Evolutionary conservation across 169 alveolate genomes (phyloP).

Genomic region (Eimeria praecox): DNA sequence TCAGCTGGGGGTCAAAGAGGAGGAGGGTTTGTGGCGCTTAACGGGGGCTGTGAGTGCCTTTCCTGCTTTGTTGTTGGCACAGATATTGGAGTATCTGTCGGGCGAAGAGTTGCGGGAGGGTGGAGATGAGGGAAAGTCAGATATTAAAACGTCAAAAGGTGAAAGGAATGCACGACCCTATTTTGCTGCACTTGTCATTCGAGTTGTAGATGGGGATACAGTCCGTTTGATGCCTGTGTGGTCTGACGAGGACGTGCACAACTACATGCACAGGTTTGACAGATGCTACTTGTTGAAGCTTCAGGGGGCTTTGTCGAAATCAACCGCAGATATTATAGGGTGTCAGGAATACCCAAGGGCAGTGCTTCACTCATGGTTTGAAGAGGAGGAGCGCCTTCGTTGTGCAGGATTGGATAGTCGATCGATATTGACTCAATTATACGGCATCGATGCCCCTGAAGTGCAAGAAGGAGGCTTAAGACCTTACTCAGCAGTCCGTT

Average conservation of each 20-base stretch:
- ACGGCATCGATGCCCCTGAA: conserved; percentile 46
- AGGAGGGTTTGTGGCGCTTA: not conserved
- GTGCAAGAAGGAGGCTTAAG: not conserved
- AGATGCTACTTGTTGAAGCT: not conserved
- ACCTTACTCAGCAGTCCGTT: not conserved
- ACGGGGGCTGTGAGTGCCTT: not conserved
- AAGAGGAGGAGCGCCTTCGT: not conserved
- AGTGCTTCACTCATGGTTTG: not conserved
- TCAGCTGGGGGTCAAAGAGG: not conserved
- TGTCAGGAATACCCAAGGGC: not conserved
- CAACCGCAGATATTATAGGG: not conserved
- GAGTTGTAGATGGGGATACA: not conserved
- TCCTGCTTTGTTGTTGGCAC: conserved; percentile 29
- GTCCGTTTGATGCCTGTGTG: conserved; percentile 18
- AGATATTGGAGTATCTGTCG: not conserved
- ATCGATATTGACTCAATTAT: not conserved
- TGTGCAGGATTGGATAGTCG: not conserved
- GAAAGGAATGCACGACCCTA: too few species aligned
- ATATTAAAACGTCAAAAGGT: not conserved
- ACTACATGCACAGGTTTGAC: not conserved
- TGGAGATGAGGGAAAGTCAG: not conserved
- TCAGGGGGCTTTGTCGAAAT: not conserved
- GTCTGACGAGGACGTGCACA: not conserved
- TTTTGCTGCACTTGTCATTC: not conserved
- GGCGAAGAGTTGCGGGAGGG: too few species aligned